These are phyloP conservation scores for Abortiporus biennis DNA, from an alignment of 1,284 basidiomycete species.

Conservation along the genomic window DNA sequence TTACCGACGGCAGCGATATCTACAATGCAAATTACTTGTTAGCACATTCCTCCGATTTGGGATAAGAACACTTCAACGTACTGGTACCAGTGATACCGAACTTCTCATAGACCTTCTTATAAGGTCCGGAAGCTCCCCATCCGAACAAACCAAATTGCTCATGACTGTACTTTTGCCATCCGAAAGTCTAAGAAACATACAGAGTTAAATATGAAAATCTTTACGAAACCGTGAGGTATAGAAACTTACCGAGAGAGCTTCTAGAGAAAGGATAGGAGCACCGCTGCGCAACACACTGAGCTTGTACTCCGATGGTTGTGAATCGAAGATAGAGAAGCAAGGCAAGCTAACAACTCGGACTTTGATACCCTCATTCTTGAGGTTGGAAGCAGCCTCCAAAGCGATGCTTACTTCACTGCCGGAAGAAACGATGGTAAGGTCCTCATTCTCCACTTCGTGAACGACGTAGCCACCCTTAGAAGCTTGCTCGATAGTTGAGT, in stretches of 20 bases:
- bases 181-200: conserved; percentile 46
- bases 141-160: conserved; percentile 79
- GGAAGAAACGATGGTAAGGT: conserved; percentile 83
- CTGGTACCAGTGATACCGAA: conserved; percentile 81
- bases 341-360: conserved; percentile 84
- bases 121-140: conserved; percentile 90
- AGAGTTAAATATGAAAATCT: not conserved
- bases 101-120: conserved; percentile 85
- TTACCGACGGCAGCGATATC: conserved; percentile 78
- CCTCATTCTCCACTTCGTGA: conserved; percentile 70
- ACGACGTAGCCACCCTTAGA: conserved; percentile 87
- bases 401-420: conserved; percentile 89
- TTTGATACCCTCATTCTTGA: conserved; percentile 75
- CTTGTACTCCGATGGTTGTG: conserved; percentile 77
- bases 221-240: conserved; percentile 4
- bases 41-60: not conserved
- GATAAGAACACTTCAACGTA: conserved; percentile 34
- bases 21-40: conserved; percentile 17
- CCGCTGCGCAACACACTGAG: conserved; percentile 84
- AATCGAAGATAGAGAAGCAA: conserved; percentile 87
- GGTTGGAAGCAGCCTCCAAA: conserved; percentile 76
- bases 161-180: conserved; percentile 86
- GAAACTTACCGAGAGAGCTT: conserved; percentile 64
- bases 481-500: conserved; percentile 82
- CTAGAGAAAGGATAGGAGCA: conserved; percentile 85